A percentile compares a stretch with the other conserved stretches of the same genome.
These are phyloP conservation scores for Porphyridium purpureum DNA, from an alignment of 23 red algal species.

Conservation along the genomic window DNA sequence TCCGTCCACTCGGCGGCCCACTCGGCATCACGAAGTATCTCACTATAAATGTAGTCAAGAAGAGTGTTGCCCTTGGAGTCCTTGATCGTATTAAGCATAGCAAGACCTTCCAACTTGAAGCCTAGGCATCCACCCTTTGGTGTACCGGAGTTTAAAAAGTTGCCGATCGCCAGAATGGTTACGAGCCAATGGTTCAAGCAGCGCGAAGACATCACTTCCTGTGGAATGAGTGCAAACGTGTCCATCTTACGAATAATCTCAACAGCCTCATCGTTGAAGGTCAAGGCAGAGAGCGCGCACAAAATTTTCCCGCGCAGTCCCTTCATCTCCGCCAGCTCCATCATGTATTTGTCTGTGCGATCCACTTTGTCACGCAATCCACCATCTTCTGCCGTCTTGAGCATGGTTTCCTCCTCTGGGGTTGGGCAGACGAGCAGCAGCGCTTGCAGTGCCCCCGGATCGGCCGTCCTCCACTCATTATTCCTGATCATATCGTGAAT, in stretches of 20 bases:
- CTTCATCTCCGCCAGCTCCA: constrained; percentile 59
- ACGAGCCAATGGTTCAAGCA: constrained; percentile 54
- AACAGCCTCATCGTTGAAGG: constrained; percentile 79
- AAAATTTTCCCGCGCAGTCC: constrained; percentile 60
- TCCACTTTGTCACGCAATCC: constrained; percentile 47
- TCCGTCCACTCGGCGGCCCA: constrained; percentile 26
- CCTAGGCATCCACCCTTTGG: constrained; percentile 66
- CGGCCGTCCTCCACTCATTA: constrained; percentile 56
- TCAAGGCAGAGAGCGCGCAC: constrained; percentile 63
- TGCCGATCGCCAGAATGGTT: constrained; percentile 69
- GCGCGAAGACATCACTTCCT: constrained; percentile 43
- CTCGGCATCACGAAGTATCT: constrained; percentile 7
- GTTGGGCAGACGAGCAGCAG: constrained; percentile 60
- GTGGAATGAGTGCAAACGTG: constrained; percentile 79
- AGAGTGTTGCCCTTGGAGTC: constrained; percentile 56
- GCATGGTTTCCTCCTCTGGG: constrained; percentile 56
- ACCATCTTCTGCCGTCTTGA: constrained; percentile 18
- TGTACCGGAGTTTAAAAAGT: constrained; percentile 92
- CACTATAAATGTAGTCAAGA: constrained; percentile 44
- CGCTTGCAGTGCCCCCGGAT: constrained; percentile 48
- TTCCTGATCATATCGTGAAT: constrained; percentile 65
- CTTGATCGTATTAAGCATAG: constrained; percentile 66
- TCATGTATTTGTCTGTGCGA: constrained; percentile 81
- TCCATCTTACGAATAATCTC: constrained; percentile 87
- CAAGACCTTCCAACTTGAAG: constrained; percentile 83